These are phyloP conservation scores for Fusarium sp. DNA, from an alignment of 2,329 filamentous ascomycete species.

Conservation along the genomic window DNA sequence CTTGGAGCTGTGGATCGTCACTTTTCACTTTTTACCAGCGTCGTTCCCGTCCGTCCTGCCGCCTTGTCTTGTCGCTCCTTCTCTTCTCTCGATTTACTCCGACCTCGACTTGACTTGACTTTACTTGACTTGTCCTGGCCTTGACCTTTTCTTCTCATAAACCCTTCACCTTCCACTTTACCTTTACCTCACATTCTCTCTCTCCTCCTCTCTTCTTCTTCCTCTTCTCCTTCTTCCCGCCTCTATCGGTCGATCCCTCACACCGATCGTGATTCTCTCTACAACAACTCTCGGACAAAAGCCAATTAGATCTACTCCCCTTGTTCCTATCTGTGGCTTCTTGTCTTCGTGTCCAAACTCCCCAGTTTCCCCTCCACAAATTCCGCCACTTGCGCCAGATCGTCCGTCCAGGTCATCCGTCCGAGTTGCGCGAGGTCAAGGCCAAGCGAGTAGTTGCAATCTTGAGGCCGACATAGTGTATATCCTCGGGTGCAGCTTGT, in stretches of 20 bases:
- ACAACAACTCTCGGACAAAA: conserved; percentile 19
- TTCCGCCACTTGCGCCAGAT: conserved; percentile 34
- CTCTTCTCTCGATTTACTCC: conserved; percentile 18
- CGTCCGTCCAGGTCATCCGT: conserved; percentile 20
- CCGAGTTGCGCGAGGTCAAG: conserved; percentile 10
- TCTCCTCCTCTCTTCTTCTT: background rate
- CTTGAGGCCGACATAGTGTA: conserved; percentile 13
- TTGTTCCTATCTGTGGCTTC: conserved; percentile 32
- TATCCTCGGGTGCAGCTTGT: conserved; percentile 10
- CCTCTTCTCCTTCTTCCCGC: background rate
- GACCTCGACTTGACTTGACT: conserved; percentile 1
- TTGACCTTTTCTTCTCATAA: conserved; percentile 16
- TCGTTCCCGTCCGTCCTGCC: conserved; percentile 16
- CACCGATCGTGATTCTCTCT: conserved; percentile 17
- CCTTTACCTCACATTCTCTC: background rate
- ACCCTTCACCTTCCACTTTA: conserved; percentile 1
- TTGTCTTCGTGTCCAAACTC: conserved; percentile 25
- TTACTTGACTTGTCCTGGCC: background rate
- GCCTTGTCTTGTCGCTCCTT: conserved; percentile 6
- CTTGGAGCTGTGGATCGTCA: conserved; percentile 41
- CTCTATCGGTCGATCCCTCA: conserved; percentile 2
- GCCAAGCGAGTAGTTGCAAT: conserved; percentile 11
- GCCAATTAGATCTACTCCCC: conserved; percentile 35
- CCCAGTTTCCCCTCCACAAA: conserved; percentile 35
- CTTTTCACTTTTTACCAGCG: conserved; percentile 42